Conservation (phyloP, 176 grass and related monocot species). For the Eleusine coracana region DNA sequence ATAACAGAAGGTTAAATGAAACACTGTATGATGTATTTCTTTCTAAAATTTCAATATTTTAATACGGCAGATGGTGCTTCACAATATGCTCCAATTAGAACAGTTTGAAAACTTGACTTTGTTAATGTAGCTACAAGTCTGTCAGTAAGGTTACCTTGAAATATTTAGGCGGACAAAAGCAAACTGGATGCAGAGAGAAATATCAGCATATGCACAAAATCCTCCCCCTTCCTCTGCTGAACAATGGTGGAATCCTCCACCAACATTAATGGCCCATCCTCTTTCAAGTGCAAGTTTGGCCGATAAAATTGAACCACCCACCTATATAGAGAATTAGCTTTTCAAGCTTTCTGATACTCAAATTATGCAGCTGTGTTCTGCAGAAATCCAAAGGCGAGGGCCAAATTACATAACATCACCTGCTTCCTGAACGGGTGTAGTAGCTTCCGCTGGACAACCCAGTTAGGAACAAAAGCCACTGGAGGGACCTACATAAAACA, state of each 20-base stretch:
- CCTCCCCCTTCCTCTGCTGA: constrained; percentile 75
- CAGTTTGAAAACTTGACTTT: not conserved
- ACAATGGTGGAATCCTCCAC: constrained; percentile 97
- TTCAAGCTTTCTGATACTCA: not conserved
- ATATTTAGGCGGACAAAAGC: constrained; percentile 62
- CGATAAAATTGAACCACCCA: constrained; percentile 81
- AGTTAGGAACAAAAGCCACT: constrained; percentile 74
- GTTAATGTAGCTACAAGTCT: not conserved
- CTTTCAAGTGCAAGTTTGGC: constrained; percentile 84
- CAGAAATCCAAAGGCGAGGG: not conserved
- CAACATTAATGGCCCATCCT: constrained; percentile 89
- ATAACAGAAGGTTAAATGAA: not conserved
- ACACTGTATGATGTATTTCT: not conserved
- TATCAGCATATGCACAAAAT: constrained; percentile 75
- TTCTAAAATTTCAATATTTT: not conserved
- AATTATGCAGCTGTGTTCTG: not conserved
- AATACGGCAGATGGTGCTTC: not conserved
- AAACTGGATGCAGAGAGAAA: constrained; percentile 73
- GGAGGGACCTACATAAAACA: constrained; percentile 62
- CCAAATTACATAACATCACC: constrained; percentile 47
- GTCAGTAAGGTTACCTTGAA: constrained; percentile 50
- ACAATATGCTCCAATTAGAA: not conserved
- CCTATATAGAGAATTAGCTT: constrained; percentile 40
- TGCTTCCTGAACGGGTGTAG: constrained; percentile 79
- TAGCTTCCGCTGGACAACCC: constrained; percentile 71